Base-by-base conservation (phyloP, 2,329 filamentous ascomycete genomes). In the Davidsoniella neocaledoniae region DNA sequence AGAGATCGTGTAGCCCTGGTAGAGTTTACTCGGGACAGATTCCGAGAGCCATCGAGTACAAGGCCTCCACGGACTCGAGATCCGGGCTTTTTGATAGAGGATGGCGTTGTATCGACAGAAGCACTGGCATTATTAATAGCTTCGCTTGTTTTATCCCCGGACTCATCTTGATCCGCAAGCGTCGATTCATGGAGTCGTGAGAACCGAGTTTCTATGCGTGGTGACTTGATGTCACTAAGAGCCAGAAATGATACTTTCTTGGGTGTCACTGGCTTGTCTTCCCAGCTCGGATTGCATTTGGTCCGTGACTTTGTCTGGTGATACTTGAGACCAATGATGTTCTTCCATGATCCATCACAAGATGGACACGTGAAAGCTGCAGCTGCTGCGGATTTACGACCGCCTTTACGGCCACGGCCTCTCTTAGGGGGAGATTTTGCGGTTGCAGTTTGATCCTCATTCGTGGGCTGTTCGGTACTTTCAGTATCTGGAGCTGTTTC, bases 261-360 rank as follows among this genome's bases (percentile, higher is more conserved):
- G 7, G 52, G 48, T 4, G 45, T 48, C 3, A 40, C 40, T 8
- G 48, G 52, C 45, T 49, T 53, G 39, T 44, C 52, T n/a, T 51
- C 52, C 45, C 49, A 71, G 50, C 59, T 58, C 2, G 73, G 68
- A 55, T 79, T 79, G 57, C 75, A 79, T 12, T 65, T 19, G 3
- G 70, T 71, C 52, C 64, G 64, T 1, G 74, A 72, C 56, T 76
- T 77, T 33, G 69, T 70, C 12, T 71, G 60, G 54, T 79, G 75
- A 56, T 79, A 79, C 46, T 76, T 73, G 14, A 78, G 62, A 0
- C 75, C 75, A 43, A 74, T 63, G 33, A 72, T 65, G 47, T 78
- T 78, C 58, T 76, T 77, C 73, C 74, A 79, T 9, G 60, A 62
- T 2, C 67, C 68, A 8, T 68, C 68, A 52, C 75, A 79, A 41